Conservation (phyloP, 441 rosid species). For the Pelargonium citronellum region DNA sequence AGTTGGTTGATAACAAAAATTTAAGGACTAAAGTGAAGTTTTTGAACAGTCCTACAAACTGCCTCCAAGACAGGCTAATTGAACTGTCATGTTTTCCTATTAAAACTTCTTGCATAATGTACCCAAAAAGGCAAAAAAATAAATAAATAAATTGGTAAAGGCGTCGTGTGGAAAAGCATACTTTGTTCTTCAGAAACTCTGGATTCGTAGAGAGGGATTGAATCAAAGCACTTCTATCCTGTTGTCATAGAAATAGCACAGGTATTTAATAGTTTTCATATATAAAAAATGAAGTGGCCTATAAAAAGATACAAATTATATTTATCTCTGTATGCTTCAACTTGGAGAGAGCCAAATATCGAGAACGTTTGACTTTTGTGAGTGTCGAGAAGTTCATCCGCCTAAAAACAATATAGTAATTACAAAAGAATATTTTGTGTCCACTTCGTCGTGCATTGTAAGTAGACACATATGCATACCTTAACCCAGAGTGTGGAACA, state of each 20-base stretch:
- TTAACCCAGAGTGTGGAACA: slow-evolving; percentile 89
- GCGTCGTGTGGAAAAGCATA: slow-evolving; percentile 18
- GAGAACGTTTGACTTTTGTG: background rate
- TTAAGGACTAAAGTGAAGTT: background rate
- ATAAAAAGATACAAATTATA: background rate
- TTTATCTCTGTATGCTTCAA: background rate
- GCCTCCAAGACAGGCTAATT: slow-evolving; percentile 4
- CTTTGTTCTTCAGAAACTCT: slow-evolving; percentile 62
- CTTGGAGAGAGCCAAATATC: background rate
- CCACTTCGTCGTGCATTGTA: background rate
- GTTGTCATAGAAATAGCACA: slow-evolving; percentile 15
- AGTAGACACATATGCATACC: slow-evolving; percentile 35
- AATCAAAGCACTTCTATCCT: slow-evolving; percentile 69
- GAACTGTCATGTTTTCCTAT: background rate
- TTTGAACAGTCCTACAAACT: slow-evolving; percentile 1
- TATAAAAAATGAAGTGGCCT: slow-evolving; percentile 1
- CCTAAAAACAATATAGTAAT: background rate
- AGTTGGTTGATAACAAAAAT: no score
- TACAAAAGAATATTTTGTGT: background rate
- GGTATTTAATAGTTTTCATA: slow-evolving; percentile 13
- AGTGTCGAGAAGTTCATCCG: background rate
- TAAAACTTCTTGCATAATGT: background rate
- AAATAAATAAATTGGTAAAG: background rate
- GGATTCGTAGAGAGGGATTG: slow-evolving; percentile 78
- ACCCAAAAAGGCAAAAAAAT: background rate